Conservation (phyloP, 495 filamentous ascomycete genomes). For the Aeminium ludgeri region DNA sequence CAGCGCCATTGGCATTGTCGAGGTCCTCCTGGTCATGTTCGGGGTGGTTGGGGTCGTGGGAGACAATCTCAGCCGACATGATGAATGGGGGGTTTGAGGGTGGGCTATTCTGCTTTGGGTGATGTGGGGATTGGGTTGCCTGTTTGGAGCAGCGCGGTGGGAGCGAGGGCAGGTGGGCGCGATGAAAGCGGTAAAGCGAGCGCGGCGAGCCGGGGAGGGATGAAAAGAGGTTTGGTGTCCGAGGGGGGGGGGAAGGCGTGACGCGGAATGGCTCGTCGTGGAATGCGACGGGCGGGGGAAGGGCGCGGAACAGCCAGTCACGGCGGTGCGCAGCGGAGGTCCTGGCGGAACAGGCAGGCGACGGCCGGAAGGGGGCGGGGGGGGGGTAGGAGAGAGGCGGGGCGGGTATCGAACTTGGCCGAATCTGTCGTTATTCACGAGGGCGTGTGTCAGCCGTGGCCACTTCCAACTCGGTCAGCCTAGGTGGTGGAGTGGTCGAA, state of each 20-base stretch:
- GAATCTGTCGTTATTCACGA: background rate
- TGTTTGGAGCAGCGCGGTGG: conserved; percentile 3
- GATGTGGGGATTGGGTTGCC: conserved; percentile 5
- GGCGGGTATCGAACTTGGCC: background rate
- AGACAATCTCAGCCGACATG: conserved; percentile 13
- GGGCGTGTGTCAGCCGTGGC: no score
- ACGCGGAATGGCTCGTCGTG: background rate
- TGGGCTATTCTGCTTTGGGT: conserved; percentile 5
- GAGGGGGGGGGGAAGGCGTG: background rate
- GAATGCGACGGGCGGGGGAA: background rate
- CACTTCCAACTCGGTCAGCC: no score
- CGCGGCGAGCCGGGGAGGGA: background rate
- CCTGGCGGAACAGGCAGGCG: background rate
- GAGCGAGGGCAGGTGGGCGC: background rate
- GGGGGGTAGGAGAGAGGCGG: background rate
- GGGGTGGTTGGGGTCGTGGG: conserved; percentile 8
- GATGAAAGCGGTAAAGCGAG: background rate
- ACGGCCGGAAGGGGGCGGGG: background rate
- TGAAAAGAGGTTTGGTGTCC: background rate
- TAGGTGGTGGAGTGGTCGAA: no score
- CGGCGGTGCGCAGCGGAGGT: no score
- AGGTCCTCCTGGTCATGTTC: conserved; percentile 16
- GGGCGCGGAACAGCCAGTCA: background rate
- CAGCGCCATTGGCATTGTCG: conserved; percentile 40
- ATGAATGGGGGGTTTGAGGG: background rate